These are phyloP conservation scores for Diaporthe destruens DNA, from an alignment of 2,329 filamentous ascomycete species.

Conservation along the genomic window DNA sequence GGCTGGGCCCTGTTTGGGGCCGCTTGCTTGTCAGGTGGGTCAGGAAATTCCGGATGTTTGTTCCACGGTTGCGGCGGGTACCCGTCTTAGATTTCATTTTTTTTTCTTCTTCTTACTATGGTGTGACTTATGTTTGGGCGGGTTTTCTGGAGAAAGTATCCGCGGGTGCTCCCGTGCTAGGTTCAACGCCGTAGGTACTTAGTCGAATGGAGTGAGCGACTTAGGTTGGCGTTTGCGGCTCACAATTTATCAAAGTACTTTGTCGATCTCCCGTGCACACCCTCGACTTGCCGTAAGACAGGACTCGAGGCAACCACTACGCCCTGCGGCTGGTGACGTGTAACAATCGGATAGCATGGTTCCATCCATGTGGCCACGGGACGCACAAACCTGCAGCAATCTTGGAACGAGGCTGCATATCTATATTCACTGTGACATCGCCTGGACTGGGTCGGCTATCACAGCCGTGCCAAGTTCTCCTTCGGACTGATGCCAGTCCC, in stretches of 20 bases:
- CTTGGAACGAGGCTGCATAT: background rate
- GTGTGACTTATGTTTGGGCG: background rate
- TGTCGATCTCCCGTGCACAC: slow-evolving; percentile 23
- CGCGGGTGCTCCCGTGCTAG: background rate
- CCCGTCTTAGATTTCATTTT: slow-evolving; percentile 6
- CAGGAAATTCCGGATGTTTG: slow-evolving; percentile 1
- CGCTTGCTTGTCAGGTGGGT: slow-evolving; percentile 5
- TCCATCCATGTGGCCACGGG: background rate
- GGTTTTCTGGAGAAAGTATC: background rate
- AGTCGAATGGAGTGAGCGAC: background rate
- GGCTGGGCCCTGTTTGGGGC: background rate
- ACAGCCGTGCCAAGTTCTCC: background rate
- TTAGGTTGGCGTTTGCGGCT: slow-evolving; percentile 1
- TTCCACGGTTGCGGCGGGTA: background rate
- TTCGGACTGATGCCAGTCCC: background rate
- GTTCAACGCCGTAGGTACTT: background rate
- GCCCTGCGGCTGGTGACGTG: background rate
- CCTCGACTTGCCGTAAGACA: background rate
- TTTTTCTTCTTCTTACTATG: background rate
- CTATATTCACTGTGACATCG: background rate
- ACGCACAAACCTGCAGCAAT: background rate
- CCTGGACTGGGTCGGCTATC: background rate
- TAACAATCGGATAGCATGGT: background rate
- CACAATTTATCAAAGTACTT: background rate
- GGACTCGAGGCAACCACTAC: slow-evolving; percentile 5